Evolutionary conservation across 768 basidiomycete species (phyloP).

Genomic region (Coprinopsis strossmayeri): DNA sequence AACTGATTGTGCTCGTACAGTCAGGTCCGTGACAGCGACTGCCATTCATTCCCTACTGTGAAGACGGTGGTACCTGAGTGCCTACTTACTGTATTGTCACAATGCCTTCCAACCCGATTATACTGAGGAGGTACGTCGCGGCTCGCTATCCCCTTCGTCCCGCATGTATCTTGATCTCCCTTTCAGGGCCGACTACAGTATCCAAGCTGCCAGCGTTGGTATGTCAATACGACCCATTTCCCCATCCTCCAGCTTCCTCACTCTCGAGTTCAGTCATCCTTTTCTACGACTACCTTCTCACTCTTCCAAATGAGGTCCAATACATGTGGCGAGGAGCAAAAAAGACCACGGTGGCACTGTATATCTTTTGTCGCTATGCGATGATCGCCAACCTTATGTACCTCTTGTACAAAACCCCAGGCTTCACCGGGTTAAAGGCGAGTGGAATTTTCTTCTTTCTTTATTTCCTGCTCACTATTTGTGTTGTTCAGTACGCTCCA

Average conservation of each 20-base stretch:
- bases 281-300: constrained; percentile 10
- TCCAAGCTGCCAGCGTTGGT: constrained; percentile 3
- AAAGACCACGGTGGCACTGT: constrained; percentile 2
- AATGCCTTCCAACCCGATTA: too few relatives aligned
- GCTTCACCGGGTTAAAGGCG: neutral
- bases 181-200: neutral
- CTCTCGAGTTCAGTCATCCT: neutral
- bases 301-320: constrained; percentile 4
- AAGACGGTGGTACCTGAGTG: too few relatives aligned
- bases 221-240: neutral
- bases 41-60: too few relatives aligned
- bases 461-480: too few relatives aligned
- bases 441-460: too few relatives aligned
- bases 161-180: too few relatives aligned
- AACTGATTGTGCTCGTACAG: too few relatives aligned
- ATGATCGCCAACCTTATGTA: constrained; percentile 6
- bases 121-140: too few relatives aligned
- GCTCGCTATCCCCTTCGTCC: too few relatives aligned
- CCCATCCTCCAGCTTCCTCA: neutral
- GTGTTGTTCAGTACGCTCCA: neutral
- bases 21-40: too few relatives aligned
- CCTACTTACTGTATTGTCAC: too few relatives aligned
- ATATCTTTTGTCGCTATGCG: constrained; percentile 7
- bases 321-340: constrained; percentile 1
- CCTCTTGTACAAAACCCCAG: neutral